These are phyloP conservation scores for Cardamine chenopodiifolia DNA, from an alignment of 345 rosid species.

Conservation along the genomic window DNA sequence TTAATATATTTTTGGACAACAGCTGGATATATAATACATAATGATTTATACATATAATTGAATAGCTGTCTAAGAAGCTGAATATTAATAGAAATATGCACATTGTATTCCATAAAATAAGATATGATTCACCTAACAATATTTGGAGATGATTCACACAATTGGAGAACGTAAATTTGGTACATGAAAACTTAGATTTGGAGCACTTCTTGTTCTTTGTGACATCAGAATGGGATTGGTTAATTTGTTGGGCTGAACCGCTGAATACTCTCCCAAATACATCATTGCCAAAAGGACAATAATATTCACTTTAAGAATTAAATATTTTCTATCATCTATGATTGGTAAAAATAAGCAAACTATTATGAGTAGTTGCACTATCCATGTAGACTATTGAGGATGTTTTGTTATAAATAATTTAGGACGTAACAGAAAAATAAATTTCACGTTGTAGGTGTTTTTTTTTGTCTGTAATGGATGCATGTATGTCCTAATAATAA, in stretches of 20 bases:
- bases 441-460: too few relatives aligned
- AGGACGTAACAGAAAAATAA: too few relatives aligned
- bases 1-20: too few relatives aligned
- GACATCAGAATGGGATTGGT: slow-evolving; percentile 5
- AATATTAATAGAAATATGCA: neutral
- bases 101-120: neutral
- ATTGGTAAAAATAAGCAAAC: too few relatives aligned
- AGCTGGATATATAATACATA: neutral
- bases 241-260: neutral
- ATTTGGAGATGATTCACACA: neutral
- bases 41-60: neutral
- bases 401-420: too few relatives aligned
- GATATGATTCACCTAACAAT: slow-evolving; percentile 3
- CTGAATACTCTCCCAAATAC: neutral
- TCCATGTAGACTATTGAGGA: too few relatives aligned
- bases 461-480: too few relatives aligned
- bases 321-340: too few relatives aligned
- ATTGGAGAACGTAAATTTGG: neutral
- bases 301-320: neutral
- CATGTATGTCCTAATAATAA: too few relatives aligned
- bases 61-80: neutral
- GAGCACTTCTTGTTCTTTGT: neutral
- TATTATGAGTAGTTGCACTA: too few relatives aligned
- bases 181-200: neutral
- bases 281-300: slow-evolving; percentile 11